A percentile compares a stretch with the other conserved stretches of the same genome.
These are phyloP conservation scores for Penicillium freii DNA, from an alignment of 2,329 filamentous ascomycete genomes.

Conservation along the genomic window DNA sequence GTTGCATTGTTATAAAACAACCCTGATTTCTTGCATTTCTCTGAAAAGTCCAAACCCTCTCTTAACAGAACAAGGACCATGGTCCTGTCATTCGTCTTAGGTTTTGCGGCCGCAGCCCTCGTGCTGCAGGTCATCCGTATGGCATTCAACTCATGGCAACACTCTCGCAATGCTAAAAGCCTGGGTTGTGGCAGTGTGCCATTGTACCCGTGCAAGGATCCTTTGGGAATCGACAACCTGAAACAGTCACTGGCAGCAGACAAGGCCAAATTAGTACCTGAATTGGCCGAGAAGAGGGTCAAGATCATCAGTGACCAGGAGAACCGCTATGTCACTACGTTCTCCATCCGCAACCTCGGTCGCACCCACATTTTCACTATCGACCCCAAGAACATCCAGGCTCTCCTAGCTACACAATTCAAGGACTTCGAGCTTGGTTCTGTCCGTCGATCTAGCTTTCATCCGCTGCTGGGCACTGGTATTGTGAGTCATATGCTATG, in stretches of 20 bases:
- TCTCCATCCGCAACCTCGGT: slow-evolving; percentile 24
- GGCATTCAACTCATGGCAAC: slow-evolving; percentile 24
- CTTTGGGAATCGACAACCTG: slow-evolving; percentile 27
- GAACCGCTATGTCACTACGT: slow-evolving; percentile 28
- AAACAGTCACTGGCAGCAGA: slow-evolving; percentile 26
- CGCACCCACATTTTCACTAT: slow-evolving; percentile 29
- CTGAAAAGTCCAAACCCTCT: not conserved
- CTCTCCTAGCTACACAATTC: slow-evolving; percentile 80
- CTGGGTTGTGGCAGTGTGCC: slow-evolving; percentile 27
- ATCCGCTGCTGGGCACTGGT: slow-evolving; percentile 41
- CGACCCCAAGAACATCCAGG: slow-evolving; percentile 68
- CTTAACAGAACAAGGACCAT: slow-evolving; percentile 8
- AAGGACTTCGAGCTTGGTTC: slow-evolving; percentile 77
- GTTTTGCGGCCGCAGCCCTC: slow-evolving; percentile 25
- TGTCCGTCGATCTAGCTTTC: slow-evolving; percentile 63
- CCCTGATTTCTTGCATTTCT: not conserved
- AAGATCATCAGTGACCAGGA: slow-evolving; percentile 23
- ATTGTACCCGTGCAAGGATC: slow-evolving; percentile 27
- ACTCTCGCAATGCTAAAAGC: slow-evolving; percentile 27
- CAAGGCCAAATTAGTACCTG: slow-evolving; percentile 25
- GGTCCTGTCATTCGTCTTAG: slow-evolving; percentile 21
- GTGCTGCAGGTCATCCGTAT: slow-evolving; percentile 25
- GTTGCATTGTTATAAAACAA: not conserved
- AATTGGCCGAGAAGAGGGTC: slow-evolving; percentile 20
- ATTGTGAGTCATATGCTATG: slow-evolving; percentile 40